These are phyloP conservation scores for Elaeis oleifera DNA, from an alignment of 202 grass and related monocot genomes.

Conservation along the genomic window DNA sequence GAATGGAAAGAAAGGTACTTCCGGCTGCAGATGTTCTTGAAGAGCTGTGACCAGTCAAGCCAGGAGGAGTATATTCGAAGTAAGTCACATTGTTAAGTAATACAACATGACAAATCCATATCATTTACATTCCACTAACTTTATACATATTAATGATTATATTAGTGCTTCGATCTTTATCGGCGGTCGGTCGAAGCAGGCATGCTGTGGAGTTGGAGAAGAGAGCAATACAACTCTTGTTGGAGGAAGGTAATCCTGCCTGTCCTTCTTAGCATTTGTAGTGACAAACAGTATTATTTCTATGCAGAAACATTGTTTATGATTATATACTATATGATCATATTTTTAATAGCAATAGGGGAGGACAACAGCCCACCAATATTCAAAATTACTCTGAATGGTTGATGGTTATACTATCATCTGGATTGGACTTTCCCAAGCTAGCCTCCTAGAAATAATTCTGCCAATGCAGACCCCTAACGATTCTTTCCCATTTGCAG, in stretches of 20 bases:
- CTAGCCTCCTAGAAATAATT: conserved; percentile 3
- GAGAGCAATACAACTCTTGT: conserved; percentile 73
- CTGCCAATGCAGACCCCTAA: neutral
- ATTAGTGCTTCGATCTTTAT: conserved; percentile 65
- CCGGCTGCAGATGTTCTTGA: conserved; percentile 67
- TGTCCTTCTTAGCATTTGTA: neutral
- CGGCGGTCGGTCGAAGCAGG: conserved; percentile 58
- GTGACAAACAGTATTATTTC: too few species aligned
- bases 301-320: too few species aligned
- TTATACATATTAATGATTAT: conserved; percentile 13
- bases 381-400: too few species aligned
- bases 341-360: too few species aligned
- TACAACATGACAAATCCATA: too few species aligned
- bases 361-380: too few species aligned
- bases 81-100: conserved; percentile 35
- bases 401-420: too few species aligned
- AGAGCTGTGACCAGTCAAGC: conserved; percentile 59
- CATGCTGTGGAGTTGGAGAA: conserved; percentile 84
- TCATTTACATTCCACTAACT: too few species aligned
- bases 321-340: too few species aligned
- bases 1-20: conserved; percentile 67
- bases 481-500: conserved; percentile 20
- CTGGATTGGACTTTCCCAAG: neutral
- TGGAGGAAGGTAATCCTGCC: conserved; percentile 71
- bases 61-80: conserved; percentile 69